Evolutionary conservation across 169 alveolate species (phyloP).

Genomic region (Eimeria acervulina): DNA sequence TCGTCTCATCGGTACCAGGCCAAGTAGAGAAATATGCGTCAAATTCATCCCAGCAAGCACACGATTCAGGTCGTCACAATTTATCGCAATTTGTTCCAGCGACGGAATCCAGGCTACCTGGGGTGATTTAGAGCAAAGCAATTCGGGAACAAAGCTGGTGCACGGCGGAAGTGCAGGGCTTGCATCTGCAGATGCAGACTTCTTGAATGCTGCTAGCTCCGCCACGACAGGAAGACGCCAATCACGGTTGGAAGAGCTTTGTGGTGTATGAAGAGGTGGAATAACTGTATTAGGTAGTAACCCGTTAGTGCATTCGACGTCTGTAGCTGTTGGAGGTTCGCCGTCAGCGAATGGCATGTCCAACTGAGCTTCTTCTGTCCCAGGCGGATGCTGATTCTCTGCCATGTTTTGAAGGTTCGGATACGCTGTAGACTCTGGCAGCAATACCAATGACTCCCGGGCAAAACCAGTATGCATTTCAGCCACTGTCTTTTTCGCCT

Average conservation of each 20-base stretch:
- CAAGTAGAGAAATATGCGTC: constrained; percentile 64
- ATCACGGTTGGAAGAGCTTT: neutral
- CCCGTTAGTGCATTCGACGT: neutral
- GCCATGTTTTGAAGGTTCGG: constrained; percentile 8
- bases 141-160: constrained; percentile 55
- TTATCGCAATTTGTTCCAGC: neutral
- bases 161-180: constrained; percentile 20
- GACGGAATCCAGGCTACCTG: constrained; percentile 69
- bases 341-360: neutral
- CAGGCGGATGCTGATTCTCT: neutral
- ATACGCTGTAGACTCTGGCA: constrained; percentile 39
- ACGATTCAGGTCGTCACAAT: constrained; percentile 23
- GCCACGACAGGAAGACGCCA: constrained; percentile 70
- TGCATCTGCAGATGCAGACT: constrained; percentile 36
- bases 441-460: constrained; percentile 33
- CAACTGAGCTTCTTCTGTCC: neutral
- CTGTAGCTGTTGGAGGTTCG: constrained; percentile 10
- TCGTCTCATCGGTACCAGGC: constrained; percentile 47
- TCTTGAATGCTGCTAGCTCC: constrained; percentile 2
- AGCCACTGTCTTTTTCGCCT: constrained; percentile 33
- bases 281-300: neutral
- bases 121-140: constrained; percentile 64
- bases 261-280: constrained; percentile 27
- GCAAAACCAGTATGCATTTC: constrained; percentile 66
- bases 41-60: constrained; percentile 60